phyloP scores from a whole-genome alignment of 1,284 basidiomycete species.

The Coniophora puteana region DNA sequence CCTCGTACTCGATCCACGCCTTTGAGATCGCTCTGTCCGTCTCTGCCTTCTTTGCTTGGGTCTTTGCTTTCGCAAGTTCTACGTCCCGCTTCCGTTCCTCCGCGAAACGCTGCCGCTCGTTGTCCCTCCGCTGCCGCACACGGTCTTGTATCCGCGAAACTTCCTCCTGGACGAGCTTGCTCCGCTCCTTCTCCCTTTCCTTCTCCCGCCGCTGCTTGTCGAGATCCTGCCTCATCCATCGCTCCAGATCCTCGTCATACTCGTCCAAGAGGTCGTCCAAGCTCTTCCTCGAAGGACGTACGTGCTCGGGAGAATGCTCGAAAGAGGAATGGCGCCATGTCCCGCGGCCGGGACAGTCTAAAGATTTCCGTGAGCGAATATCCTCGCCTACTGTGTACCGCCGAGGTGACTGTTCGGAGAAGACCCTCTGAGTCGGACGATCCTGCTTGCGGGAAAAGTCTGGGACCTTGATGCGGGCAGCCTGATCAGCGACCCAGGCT shows the following conservation, averaged over 20 bases:
- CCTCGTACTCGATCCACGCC: conserved; percentile 61
- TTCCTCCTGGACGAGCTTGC: conserved; percentile 43
- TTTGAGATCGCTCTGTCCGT: conserved; percentile 38
- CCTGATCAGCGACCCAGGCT: too few relatives aligned
- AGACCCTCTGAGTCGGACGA: too few relatives aligned
- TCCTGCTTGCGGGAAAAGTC: too few relatives aligned
- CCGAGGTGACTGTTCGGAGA: too few relatives aligned
- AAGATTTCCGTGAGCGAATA: too few relatives aligned
- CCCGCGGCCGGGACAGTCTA: too few relatives aligned
- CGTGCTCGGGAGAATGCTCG: too few relatives aligned
- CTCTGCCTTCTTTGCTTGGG: conserved; percentile 33
- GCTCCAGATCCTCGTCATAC: conserved; percentile 46
- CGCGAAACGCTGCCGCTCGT: conserved; percentile 38
- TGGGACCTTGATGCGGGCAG: too few relatives aligned
- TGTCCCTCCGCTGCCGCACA: conserved; percentile 41
- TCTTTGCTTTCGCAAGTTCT: conserved; percentile 26
- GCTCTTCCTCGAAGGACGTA: too few relatives aligned
- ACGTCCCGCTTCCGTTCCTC: conserved; percentile 32
- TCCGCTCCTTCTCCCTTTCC: conserved; percentile 37
- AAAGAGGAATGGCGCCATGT: too few relatives aligned
- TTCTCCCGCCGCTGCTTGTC: conserved; percentile 38
- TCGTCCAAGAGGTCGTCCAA: conserved; percentile 49
- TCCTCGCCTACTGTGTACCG: too few relatives aligned
- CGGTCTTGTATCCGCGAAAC: conserved; percentile 42
- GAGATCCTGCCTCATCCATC: conserved; percentile 49